Percentiles rank a stretch among this genome's conserved stretches.
Conservation (phyloP, 371 early-diverging fungal species). For the Nematocida sp. region DNA sequence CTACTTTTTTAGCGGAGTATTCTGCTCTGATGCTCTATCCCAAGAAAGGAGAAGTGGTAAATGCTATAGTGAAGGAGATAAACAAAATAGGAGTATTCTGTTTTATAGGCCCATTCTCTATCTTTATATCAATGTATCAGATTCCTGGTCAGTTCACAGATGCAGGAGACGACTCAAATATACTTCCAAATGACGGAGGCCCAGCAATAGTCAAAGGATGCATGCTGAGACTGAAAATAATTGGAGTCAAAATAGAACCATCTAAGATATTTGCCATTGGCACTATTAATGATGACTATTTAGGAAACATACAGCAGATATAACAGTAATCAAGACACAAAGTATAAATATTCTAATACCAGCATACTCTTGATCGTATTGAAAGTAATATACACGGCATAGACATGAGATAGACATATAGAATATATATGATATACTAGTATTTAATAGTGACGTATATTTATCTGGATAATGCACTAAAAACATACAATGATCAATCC, state of each 20-base stretch:
- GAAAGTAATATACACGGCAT: too few relatives aligned
- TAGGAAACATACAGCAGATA: slow-evolving; percentile 52
- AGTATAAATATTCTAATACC: neutral
- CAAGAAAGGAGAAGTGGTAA: slow-evolving; percentile 86
- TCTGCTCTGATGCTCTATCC: slow-evolving; percentile 92
- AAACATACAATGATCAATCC: too few relatives aligned
- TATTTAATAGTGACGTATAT: too few relatives aligned
- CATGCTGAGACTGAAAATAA: slow-evolving; percentile 78
- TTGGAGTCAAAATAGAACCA: slow-evolving; percentile 82
- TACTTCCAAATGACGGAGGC: slow-evolving; percentile 66
- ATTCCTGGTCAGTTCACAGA: slow-evolving; percentile 55
- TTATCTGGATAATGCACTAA: too few relatives aligned
- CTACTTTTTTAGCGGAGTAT: slow-evolving; percentile 83
- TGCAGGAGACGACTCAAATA: slow-evolving; percentile 72
- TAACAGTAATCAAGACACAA: neutral
- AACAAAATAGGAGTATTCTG: slow-evolving; percentile 94
- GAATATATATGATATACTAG: too few relatives aligned
- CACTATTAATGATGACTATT: slow-evolving; percentile 64
- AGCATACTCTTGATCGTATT: too few relatives aligned
- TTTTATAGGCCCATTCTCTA: slow-evolving; percentile 84
- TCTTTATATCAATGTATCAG: slow-evolving; percentile 85
- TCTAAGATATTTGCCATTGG: slow-evolving; percentile 71
- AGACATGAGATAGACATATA: too few relatives aligned
- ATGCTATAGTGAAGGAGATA: slow-evolving; percentile 82
- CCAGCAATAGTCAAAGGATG: slow-evolving; percentile 76